phyloP scores from a whole-genome alignment of 352 stramenopile genomes.

The Hyaloperonospora brassicae region DNA sequence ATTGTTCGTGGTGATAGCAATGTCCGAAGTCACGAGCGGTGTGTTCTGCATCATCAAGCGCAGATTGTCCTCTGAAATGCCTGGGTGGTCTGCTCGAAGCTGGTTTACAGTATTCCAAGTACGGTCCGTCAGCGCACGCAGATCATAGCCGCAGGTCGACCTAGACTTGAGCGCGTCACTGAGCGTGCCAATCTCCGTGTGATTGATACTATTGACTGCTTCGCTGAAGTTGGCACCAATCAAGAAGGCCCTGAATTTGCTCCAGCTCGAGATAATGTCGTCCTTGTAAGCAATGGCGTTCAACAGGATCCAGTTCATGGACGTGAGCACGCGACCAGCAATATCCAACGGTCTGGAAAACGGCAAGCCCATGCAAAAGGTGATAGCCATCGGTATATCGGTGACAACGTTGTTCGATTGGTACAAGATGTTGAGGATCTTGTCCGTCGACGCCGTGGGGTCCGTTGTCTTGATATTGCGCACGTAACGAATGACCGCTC shows the following conservation, averaged over 20 bases:
- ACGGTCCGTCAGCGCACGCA: constrained; percentile 39
- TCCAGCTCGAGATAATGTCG: constrained; percentile 22
- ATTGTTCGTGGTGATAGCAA: constrained; percentile 37
- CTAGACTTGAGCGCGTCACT: constrained; percentile 28
- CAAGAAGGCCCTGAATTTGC: constrained; percentile 30
- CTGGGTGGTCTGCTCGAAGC: constrained; percentile 29
- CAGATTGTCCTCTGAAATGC: constrained; percentile 33
- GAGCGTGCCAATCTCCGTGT: constrained; percentile 27
- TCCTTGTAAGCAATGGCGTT: constrained; percentile 38
- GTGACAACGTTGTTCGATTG: constrained; percentile 51
- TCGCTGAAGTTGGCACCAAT: constrained; percentile 24
- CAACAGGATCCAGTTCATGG: constrained; percentile 32
- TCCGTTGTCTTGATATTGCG: constrained; percentile 27
- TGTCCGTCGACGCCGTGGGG: constrained; percentile 34
- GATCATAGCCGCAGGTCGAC: constrained; percentile 32
- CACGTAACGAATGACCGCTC: constrained; percentile 26
- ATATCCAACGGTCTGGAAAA: constrained; percentile 19
- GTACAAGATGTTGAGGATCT: constrained; percentile 44
- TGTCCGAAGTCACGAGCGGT: constrained; percentile 38
- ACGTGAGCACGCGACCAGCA: constrained; percentile 24
- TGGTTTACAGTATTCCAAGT: constrained; percentile 33
- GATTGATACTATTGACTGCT: constrained; percentile 24
- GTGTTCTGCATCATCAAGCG: constrained; percentile 37
- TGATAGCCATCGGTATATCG: constrained; percentile 47
- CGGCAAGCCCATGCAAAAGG: constrained; percentile 33